Percentiles rank a stretch among this genome's conserved stretches.
These are phyloP conservation scores for Geoglossum cookeanum DNA, from an alignment of 2,329 filamentous ascomycete genomes.

Conservation along the genomic window DNA sequence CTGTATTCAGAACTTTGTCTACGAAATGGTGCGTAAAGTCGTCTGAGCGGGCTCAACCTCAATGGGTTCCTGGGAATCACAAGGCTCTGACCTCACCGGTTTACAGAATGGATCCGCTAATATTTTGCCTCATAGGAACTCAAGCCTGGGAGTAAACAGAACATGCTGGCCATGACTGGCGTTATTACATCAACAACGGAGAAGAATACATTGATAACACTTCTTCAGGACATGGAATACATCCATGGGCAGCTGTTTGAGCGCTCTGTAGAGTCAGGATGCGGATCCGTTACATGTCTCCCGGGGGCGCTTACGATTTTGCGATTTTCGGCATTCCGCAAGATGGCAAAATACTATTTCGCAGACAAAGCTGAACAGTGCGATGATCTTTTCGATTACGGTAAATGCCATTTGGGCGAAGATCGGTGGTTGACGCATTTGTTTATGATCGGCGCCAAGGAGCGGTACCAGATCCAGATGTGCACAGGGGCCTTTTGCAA, in stretches of 20 bases:
- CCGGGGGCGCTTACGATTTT: conserved; percentile 91
- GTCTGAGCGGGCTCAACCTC: not conserved
- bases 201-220: conserved; percentile 72
- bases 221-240: conserved; percentile 96
- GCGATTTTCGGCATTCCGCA: conserved; percentile 85
- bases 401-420: conserved; percentile 86
- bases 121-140: conserved; percentile 35
- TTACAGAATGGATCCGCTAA: not conserved
- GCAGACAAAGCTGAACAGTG: conserved; percentile 91
- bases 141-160: conserved; percentile 74
- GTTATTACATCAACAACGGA: conserved; percentile 89
- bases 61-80: not conserved
- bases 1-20: conserved; percentile 94
- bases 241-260: conserved; percentile 94
- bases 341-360: conserved; percentile 98
- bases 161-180: conserved; percentile 95
- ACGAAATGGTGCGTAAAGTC: conserved; percentile 55
- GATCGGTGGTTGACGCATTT: conserved; percentile 94
- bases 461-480: conserved; percentile 91
- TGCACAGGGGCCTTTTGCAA: conserved; percentile 97
- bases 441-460: conserved; percentile 93
- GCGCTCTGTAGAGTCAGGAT: conserved; percentile 83
- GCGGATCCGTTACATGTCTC: conserved; percentile 83
- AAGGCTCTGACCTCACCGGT: not conserved
- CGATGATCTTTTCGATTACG: conserved; percentile 90